Evolutionary conservation across 305 asterid genomes (phyloP).

Genomic region (Petunia hybrid): DNA sequence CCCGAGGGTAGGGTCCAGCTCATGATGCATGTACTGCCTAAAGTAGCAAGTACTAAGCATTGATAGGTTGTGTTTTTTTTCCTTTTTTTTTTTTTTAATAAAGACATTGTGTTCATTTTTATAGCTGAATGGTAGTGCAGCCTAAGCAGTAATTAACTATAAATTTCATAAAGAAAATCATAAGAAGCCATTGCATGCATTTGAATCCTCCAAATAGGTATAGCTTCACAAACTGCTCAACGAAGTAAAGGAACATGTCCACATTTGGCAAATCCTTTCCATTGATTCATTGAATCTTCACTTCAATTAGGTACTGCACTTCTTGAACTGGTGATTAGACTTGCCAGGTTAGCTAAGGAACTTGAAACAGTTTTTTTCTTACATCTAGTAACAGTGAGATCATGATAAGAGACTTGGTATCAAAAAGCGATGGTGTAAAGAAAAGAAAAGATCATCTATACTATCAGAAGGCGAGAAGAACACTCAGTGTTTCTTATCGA

Average conservation of each 20-base stretch:
- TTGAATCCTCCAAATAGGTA: constrained; percentile 9
- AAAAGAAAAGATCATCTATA: neutral
- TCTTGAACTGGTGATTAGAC: constrained; percentile 5
- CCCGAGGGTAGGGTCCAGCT: neutral
- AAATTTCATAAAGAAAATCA: neutral
- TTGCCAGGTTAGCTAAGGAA: constrained; percentile 9
- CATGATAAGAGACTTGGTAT: neutral
- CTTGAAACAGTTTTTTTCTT: neutral
- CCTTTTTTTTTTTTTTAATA: too few species aligned
- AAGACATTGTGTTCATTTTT: neutral
- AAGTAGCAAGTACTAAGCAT: neutral
- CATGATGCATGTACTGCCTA: constrained; percentile 21
- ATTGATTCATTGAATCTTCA: neutral
- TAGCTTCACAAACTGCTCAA: neutral
- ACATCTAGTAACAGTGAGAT: neutral
- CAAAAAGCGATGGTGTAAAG: neutral
- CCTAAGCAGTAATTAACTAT: constrained; percentile 16
- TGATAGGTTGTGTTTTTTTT: neutral
- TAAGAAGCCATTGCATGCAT: constrained; percentile 19
- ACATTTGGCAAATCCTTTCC: neutral
- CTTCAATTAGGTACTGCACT: neutral
- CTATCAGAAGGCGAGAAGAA: neutral
- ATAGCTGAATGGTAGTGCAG: neutral
- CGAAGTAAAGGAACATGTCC: constrained; percentile 5
- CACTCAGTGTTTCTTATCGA: neutral